A percentile compares a stretch with the other conserved stretches of the same genome.
Evolutionary conservation across 306 rosid genomes (phyloP).

Genomic region (Argentina anserina): DNA sequence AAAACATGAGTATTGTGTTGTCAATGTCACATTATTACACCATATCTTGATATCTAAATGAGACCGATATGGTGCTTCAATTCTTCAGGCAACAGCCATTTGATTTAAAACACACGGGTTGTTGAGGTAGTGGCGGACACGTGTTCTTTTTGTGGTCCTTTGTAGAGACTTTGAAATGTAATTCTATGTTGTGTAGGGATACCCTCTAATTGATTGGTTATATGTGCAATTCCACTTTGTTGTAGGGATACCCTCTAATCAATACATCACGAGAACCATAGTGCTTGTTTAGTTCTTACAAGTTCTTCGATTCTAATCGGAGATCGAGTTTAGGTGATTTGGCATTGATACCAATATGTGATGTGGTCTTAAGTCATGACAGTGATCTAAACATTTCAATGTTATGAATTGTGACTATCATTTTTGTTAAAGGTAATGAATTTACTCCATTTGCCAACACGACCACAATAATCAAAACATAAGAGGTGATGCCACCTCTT

Average conservation of each 20-base stretch:
- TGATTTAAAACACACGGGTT: slow-evolving; percentile 10
- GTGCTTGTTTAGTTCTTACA: background rate
- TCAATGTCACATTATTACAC: slow-evolving; percentile 7
- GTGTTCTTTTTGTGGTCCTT: slow-evolving; percentile 10
- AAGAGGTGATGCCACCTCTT: too few species aligned
- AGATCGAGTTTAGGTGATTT: too few species aligned
- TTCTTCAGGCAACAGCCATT: background rate
- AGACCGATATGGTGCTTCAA: background rate
- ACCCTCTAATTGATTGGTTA: background rate
- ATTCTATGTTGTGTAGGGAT: slow-evolving; percentile 3
- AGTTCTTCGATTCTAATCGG: background rate
- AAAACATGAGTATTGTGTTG: background rate
- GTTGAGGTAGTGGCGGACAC: background rate
- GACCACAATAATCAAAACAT: too few species aligned
- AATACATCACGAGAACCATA: background rate
- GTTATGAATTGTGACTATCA: too few species aligned
- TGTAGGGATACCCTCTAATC: background rate
- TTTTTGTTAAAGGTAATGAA: too few species aligned
- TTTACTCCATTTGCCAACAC: too few species aligned
- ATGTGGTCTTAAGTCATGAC: too few species aligned
- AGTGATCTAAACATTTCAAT: too few species aligned
- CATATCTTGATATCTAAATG: background rate
- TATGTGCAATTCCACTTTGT: slow-evolving; percentile 5
- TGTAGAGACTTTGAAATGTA: background rate
- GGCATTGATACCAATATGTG: background rate